Evolutionary conservation across 2,329 filamentous ascomycete species (phyloP).

Genomic region (Ophiostoma sp.): DNA sequence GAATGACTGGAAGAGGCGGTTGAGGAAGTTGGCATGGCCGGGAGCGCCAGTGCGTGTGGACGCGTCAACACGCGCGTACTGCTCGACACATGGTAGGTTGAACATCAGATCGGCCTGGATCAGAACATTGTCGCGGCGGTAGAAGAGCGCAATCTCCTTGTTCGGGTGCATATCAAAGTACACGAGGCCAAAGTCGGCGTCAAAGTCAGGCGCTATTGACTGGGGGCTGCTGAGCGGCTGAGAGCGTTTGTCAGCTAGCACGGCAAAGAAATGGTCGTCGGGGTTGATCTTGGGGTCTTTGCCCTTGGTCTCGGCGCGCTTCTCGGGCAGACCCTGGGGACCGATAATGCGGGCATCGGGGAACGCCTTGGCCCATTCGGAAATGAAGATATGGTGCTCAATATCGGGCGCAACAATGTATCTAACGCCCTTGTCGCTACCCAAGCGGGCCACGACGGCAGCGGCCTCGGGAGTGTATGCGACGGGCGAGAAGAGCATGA

Average conservation of each 20-base stretch:
- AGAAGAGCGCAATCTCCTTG: slow-evolving; percentile 81
- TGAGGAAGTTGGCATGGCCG: slow-evolving; percentile 38
- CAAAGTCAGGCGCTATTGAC: slow-evolving; percentile 69
- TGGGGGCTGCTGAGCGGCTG: slow-evolving; percentile 38
- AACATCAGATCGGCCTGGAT: slow-evolving; percentile 90
- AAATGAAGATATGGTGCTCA: slow-evolving; percentile 93
- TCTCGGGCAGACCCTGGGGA: slow-evolving; percentile 76
- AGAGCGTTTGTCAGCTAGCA: slow-evolving; percentile 58
- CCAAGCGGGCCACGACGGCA: slow-evolving; percentile 57
- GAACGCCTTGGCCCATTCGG: slow-evolving; percentile 74
- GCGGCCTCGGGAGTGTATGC: slow-evolving; percentile 68
- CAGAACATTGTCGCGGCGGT: slow-evolving; percentile 70
- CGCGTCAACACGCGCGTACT: slow-evolving; percentile 58
- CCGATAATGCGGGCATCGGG: slow-evolving; percentile 76
- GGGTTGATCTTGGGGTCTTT: slow-evolving; percentile 50
- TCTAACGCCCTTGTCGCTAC: slow-evolving; percentile 55
- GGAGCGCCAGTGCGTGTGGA: slow-evolving; percentile 37
- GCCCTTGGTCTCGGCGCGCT: slow-evolving; percentile 55
- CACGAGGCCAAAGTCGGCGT: slow-evolving; percentile 78
- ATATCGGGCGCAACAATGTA: slow-evolving; percentile 86
- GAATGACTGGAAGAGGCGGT: slow-evolving; percentile 46
- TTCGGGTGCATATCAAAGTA: slow-evolving; percentile 76
- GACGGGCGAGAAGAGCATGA: slow-evolving; percentile 89
- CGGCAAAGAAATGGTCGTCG: slow-evolving; percentile 56
- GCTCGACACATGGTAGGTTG: slow-evolving; percentile 82